Evolutionary conservation across 2,329 filamentous ascomycete species (phyloP).

Genomic region (Microsporum audouinii): DNA sequence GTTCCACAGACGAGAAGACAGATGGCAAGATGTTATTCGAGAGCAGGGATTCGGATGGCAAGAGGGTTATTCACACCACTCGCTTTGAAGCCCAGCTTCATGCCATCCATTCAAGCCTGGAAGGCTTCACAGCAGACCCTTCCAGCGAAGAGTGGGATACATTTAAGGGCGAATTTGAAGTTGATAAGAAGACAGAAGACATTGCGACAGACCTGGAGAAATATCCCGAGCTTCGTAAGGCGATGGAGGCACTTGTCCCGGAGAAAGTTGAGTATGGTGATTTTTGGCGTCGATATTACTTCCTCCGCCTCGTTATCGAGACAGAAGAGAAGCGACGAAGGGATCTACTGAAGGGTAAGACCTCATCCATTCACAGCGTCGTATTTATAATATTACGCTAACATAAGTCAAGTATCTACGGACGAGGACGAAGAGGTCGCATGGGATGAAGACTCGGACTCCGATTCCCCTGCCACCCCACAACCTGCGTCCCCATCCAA

Average conservation of each 20-base stretch:
- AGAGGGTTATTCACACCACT: constrained; percentile 87
- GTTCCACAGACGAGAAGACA: constrained; percentile 36
- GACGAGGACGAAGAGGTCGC: constrained; percentile 54
- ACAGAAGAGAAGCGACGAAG: constrained; percentile 79
- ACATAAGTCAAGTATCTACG: constrained; percentile 25
- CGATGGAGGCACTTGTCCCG: constrained; percentile 95
- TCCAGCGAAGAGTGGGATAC: constrained; percentile 59
- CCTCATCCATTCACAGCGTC: background rate
- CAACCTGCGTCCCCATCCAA: constrained; percentile 22
- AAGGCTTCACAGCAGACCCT: constrained; percentile 75
- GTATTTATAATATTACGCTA: background rate
- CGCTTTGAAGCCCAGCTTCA: constrained; percentile 92
- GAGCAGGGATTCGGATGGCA: constrained; percentile 79
- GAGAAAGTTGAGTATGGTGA: constrained; percentile 76
- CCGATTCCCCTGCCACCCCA: constrained; percentile 36
- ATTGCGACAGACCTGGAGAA: constrained; percentile 74
- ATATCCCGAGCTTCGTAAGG: constrained; percentile 70
- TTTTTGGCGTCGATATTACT: constrained; percentile 96
- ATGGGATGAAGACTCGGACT: constrained; percentile 56
- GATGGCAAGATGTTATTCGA: constrained; percentile 66
- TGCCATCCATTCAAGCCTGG: constrained; percentile 75
- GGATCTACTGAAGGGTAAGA: constrained; percentile 76
- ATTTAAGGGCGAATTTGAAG: constrained; percentile 65
- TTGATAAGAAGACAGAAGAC: constrained; percentile 70
- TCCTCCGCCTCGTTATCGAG: constrained; percentile 82